phyloP scores from a whole-genome alignment of 2,329 filamentous ascomycete species.

The Ophidiomyces ophidiicola region DNA sequence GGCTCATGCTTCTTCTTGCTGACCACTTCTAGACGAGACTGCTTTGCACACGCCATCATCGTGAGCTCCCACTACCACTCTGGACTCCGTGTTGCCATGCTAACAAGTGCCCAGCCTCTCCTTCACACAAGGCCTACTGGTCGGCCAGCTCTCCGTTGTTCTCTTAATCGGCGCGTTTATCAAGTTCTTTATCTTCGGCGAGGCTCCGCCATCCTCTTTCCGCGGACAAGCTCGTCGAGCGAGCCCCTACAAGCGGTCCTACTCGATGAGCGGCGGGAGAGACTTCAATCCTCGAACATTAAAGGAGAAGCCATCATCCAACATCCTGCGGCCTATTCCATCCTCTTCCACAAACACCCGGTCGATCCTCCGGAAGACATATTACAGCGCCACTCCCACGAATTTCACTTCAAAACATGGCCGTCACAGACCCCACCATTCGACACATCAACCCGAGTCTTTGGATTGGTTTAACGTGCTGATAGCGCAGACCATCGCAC shows the following conservation, averaged over 20 bases:
- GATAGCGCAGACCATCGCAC: conserved; percentile 89
- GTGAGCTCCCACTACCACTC: not conserved
- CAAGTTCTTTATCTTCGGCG: conserved; percentile 99
- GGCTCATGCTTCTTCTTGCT: not conserved
- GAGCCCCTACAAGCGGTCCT: conserved; percentile 63
- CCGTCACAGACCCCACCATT: conserved; percentile 33
- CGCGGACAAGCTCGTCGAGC: conserved; percentile 64
- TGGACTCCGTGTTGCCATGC: not conserved
- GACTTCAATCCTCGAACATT: conserved; percentile 35
- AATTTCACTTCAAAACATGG: conserved; percentile 31
- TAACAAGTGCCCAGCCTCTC: conserved; percentile 48
- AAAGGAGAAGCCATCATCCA: conserved; percentile 45
- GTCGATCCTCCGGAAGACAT: conserved; percentile 81
- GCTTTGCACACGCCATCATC: conserved; percentile 1
- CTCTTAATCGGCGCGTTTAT: conserved; percentile 89
- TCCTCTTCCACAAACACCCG: conserved; percentile 72
- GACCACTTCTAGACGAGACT: conserved; percentile 4
- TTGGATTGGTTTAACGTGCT: conserved; percentile 99
- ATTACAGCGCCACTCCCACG: conserved; percentile 58
- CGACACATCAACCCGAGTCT: conserved; percentile 90
- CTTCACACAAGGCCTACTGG: conserved; percentile 84
- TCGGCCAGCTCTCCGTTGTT: conserved; percentile 87
- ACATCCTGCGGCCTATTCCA: conserved; percentile 59
- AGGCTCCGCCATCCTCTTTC: conserved; percentile 71
- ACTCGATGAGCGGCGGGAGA: conserved; percentile 43